Evolutionary conservation across 2,329 filamentous ascomycete species (phyloP).

Genomic region (Colletotrichum higginsianum): DNA sequence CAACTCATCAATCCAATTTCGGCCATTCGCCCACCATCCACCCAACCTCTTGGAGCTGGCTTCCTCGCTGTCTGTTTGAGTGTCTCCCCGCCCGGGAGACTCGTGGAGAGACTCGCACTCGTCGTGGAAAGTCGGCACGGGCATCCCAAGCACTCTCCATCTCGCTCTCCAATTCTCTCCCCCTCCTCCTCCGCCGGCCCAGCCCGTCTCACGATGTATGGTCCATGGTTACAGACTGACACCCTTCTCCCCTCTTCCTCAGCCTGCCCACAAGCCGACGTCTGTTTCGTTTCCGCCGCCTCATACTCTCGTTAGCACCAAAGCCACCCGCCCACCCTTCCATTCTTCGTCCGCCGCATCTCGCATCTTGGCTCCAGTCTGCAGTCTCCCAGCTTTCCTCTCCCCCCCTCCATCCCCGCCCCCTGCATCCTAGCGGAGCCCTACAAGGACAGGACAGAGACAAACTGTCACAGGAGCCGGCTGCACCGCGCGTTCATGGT

Average conservation of each 20-base stretch:
- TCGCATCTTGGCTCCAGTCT: conserved; percentile 17
- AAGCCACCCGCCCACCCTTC: conserved; percentile 16
- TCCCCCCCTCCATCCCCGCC: conserved; percentile 19
- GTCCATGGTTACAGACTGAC: conserved; percentile 21
- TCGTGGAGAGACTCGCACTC: conserved; percentile 1
- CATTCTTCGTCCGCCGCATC: conserved; percentile 6
- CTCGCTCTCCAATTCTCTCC: neutral
- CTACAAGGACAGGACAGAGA: conserved; percentile 37
- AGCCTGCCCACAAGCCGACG: conserved; percentile 19
- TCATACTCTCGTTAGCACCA: conserved; percentile 15
- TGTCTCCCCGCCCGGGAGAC: conserved; percentile 13
- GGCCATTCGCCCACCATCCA: conserved; percentile 7
- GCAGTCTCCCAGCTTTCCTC: conserved; percentile 6
- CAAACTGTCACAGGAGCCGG: conserved; percentile 34
- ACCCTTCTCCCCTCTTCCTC: conserved; percentile 4
- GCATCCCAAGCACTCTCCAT: conserved; percentile 12
- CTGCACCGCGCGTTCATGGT: conserved; percentile 36
- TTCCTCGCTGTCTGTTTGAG: neutral
- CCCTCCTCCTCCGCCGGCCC: conserved; percentile 23
- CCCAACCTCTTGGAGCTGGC: conserved; percentile 31
- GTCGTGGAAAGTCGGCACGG: conserved; percentile 27
- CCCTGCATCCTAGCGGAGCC: conserved; percentile 37
- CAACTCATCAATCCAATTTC: conserved; percentile 12
- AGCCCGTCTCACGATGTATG: conserved; percentile 24
- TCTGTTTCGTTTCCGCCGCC: conserved; percentile 37